Evolutionary conservation across 2,329 filamentous ascomycete genomes (phyloP).

Genomic region (Harringtonia lauricola): DNA sequence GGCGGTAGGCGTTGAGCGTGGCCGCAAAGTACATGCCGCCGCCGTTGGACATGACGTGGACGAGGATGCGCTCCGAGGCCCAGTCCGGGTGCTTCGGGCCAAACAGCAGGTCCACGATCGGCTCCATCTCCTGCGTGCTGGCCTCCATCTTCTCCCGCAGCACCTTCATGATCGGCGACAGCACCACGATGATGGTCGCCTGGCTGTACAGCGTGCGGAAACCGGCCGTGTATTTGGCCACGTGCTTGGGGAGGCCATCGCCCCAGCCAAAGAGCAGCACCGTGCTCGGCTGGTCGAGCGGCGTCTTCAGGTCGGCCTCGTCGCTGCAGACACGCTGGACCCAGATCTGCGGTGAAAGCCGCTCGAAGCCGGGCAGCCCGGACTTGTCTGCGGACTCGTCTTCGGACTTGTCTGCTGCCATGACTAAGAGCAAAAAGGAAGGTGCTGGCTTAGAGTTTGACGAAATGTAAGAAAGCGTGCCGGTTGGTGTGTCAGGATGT

Average conservation of each 20-base stretch:
- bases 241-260: not conserved
- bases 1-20: not conserved
- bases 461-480: no score
- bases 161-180: not conserved
- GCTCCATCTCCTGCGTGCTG: not conserved
- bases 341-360: conserved; percentile 1
- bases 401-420: no score
- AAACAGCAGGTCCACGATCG: not conserved
- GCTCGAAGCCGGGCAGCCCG: conserved; percentile 1
- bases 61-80: not conserved
- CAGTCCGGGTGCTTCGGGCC: not conserved
- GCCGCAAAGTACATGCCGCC: conserved; percentile 1
- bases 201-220: not conserved
- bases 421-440: not conserved
- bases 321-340: not conserved
- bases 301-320: not conserved
- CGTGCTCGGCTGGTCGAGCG: not conserved
- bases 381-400: no score
- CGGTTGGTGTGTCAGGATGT: no score
- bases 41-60: conserved; percentile 3
- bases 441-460: no score
- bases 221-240: conserved; percentile 1
- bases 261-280: conserved; percentile 3
- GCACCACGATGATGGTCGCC: not conserved
- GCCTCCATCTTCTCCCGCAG: not conserved